Evolutionary conservation across 768 basidiomycete species (phyloP).

Genomic region (Auriculariales sp.): DNA sequence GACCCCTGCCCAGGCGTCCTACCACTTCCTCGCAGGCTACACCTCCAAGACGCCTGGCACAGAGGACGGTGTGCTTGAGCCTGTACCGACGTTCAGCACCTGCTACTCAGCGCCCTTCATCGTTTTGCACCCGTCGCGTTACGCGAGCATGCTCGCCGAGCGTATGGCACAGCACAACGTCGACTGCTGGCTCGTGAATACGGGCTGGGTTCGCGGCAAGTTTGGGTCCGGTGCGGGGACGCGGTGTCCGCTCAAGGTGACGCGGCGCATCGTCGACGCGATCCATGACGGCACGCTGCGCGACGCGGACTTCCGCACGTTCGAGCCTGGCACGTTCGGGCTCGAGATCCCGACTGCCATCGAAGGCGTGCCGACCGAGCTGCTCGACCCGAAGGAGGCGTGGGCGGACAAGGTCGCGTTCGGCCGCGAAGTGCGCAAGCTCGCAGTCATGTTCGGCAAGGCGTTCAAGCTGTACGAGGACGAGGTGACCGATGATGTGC

Average conservation of each 20-base stretch:
- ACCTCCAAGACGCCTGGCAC: slow-evolving; percentile 98
- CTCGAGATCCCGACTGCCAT: slow-evolving; percentile 71
- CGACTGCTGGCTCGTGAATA: slow-evolving; percentile 98
- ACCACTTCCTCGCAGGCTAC: slow-evolving; percentile 95
- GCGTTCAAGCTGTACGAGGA: slow-evolving; percentile 86
- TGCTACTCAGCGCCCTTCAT: slow-evolving; percentile 99
- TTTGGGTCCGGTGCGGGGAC: slow-evolving; percentile 63
- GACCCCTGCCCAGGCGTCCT: slow-evolving; percentile 87
- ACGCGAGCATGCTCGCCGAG: slow-evolving; percentile 93
- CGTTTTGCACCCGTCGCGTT: slow-evolving; percentile 87
- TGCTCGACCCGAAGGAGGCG: slow-evolving; percentile 77
- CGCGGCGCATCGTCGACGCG: slow-evolving; percentile 90
- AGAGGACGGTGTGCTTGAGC: slow-evolving; percentile 94
- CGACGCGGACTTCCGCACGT: slow-evolving; percentile 74
- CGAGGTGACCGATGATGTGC: slow-evolving; percentile 69
- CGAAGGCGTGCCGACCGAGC: slow-evolving; percentile 77
- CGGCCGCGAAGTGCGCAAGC: slow-evolving; percentile 72
- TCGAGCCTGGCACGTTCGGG: slow-evolving; percentile 50
- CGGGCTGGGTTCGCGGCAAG: slow-evolving; percentile 91
- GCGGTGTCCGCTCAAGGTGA: slow-evolving; percentile 93
- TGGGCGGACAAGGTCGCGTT: slow-evolving; percentile 91
- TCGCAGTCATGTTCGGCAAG: slow-evolving; percentile 87
- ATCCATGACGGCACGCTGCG: slow-evolving; percentile 92
- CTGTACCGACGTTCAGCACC: slow-evolving; percentile 97
- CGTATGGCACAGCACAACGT: slow-evolving; percentile 83